These are phyloP conservation scores for Leptoxyphium fumago DNA, from an alignment of 2,329 filamentous ascomycete genomes.

Conservation along the genomic window DNA sequence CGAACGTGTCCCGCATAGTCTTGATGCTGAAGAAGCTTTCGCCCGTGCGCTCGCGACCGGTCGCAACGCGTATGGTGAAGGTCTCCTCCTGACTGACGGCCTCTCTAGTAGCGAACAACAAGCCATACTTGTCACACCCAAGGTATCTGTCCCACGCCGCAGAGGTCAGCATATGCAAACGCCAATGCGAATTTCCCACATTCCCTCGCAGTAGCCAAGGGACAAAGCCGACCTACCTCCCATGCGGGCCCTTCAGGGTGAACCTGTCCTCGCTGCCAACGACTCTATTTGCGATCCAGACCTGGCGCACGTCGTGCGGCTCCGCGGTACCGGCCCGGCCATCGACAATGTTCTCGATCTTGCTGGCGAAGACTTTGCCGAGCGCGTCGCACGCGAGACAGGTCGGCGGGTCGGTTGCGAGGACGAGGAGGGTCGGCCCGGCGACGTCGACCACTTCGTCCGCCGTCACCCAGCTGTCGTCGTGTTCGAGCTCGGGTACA, in stretches of 20 bases:
- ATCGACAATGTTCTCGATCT: slow-evolving; percentile 79
- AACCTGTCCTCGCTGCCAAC: slow-evolving; percentile 60
- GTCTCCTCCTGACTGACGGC: slow-evolving; percentile 76
- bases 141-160: slow-evolving; percentile 47
- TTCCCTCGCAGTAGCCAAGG: not conserved
- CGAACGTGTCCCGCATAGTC: slow-evolving; percentile 48
- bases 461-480: slow-evolving; percentile 86
- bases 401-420: slow-evolving; percentile 51
- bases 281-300: slow-evolving; percentile 80
- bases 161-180: not conserved
- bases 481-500: slow-evolving; percentile 36
- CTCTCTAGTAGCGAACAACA: slow-evolving; percentile 60
- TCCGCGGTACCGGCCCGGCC: slow-evolving; percentile 71
- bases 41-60: slow-evolving; percentile 53
- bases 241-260: slow-evolving; percentile 82
- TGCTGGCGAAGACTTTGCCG: slow-evolving; percentile 71
- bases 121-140: slow-evolving; percentile 69
- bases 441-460: slow-evolving; percentile 59
- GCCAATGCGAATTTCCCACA: not conserved
- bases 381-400: slow-evolving; percentile 74
- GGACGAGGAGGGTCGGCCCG: slow-evolving; percentile 69
- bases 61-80: slow-evolving; percentile 49
- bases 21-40: slow-evolving; percentile 12
- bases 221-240: slow-evolving; percentile 39
- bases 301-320: slow-evolving; percentile 88